phyloP scores from a whole-genome alignment of 2,329 filamentous ascomycete species.

The Chrysoporthe puriensis region DNA sequence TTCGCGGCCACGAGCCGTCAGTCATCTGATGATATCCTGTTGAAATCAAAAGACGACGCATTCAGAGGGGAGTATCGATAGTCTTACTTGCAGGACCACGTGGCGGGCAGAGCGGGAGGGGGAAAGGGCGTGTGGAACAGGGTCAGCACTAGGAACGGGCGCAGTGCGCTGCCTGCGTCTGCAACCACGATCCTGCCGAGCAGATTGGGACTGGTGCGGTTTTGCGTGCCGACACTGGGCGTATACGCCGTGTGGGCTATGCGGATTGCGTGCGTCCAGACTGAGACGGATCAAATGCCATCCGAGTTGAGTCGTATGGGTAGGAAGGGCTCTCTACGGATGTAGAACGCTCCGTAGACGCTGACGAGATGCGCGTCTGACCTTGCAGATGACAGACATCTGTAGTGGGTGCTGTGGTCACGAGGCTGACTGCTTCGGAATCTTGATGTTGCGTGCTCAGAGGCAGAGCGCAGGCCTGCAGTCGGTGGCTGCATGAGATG shows the following conservation, averaged over 20 bases:
- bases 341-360: neutral
- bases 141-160: constrained; percentile 17
- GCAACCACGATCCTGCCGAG: neutral
- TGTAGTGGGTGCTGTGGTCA: constrained; percentile 2
- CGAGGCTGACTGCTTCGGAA: constrained; percentile 5
- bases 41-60: neutral
- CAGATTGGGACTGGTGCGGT: neutral
- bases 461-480: neutral
- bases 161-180: constrained; percentile 13
- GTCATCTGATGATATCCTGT: neutral
- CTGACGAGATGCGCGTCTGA: constrained; percentile 8
- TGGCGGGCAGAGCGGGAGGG: neutral
- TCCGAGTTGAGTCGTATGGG: constrained; percentile 4
- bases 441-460: neutral
- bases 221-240: neutral
- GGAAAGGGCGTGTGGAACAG: neutral
- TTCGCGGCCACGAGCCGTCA: neutral
- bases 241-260: neutral
- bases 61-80: neutral
- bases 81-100: constrained; percentile 16
- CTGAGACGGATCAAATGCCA: neutral
- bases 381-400: constrained; percentile 1
- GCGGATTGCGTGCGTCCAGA: neutral
- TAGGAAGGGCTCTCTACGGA: neutral
- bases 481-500: neutral